phyloP scores from a whole-genome alignment of 2,329 filamentous ascomycete genomes.

The Aspergillus tamarii region DNA sequence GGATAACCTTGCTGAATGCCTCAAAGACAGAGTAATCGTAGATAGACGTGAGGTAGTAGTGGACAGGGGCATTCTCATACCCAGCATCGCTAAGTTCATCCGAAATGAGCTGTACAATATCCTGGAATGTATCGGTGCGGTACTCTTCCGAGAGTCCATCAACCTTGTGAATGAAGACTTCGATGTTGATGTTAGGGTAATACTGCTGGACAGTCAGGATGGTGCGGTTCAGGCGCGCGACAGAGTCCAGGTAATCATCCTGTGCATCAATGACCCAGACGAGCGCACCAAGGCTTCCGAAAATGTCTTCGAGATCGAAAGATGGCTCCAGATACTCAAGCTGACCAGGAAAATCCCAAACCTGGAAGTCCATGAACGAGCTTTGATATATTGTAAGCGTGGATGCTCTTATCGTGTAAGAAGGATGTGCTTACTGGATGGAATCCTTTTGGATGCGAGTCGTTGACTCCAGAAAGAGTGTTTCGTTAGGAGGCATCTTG shows the following conservation, averaged over 20 bases:
- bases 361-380: conserved; percentile 98
- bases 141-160: conserved; percentile 97
- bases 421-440: conserved; percentile 73
- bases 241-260: conserved; percentile 93
- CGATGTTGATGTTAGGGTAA: conserved; percentile 93
- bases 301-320: conserved; percentile 91
- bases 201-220: conserved; percentile 85
- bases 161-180: conserved; percentile 99
- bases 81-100: conserved; percentile 93
- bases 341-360: conserved; percentile 96
- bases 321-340: conserved; percentile 87
- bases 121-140: conserved; percentile 91
- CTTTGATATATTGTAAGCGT: conserved; percentile 49
- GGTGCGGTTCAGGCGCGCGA: conserved; percentile 82
- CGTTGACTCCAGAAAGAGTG: conserved; percentile 92
- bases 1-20: conserved; percentile 96
- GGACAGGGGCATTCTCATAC: conserved; percentile 90
- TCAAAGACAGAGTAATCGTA: conserved; percentile 99
- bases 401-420: neutral
- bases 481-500: conserved; percentile 94
- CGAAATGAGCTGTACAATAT: conserved; percentile 94
- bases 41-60: conserved; percentile 95
- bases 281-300: conserved; percentile 88
- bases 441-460: conserved; percentile 92
- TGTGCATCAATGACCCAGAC: conserved; percentile 99